Base-by-base conservation (phyloP, 441 rosid species). In the Syzygium malaccense region DNA sequence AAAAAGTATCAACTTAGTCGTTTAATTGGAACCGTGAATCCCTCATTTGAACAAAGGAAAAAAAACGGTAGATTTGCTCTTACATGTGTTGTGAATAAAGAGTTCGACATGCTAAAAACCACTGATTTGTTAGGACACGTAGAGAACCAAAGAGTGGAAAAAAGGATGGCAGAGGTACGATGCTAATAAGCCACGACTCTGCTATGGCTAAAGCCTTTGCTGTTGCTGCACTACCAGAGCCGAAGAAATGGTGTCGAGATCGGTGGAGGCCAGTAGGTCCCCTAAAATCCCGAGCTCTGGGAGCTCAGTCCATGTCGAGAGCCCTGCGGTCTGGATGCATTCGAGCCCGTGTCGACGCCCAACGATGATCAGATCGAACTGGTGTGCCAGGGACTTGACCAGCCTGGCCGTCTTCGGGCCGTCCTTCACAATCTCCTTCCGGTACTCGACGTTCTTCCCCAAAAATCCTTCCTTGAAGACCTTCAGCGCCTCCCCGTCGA, bases 231-330 rank as follows among this genome's bases (percentile, higher is more conserved):
- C n/a, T 6, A 90, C 66, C 88, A 87, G 54, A 25, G 51, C 88
- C 9, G 87, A 56, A 37, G 37, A 87, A 41, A 18, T 85, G 20
- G 53, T 32, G 32, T 86, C 60, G 45, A 88, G 53, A 89, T 93
- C 95, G 66, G 14, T 86, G 51, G 92, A 90, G 5, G 93, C 93
- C 37, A 93, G 86, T 68, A 93, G 71, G 86, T 93, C 94, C 57
- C 94, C 95, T 1, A 93, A n/a, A 23, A 91, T 64, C 60, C 95
- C 94, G 55, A 93, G 91, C 86, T 92, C 95, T 0, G 93, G 94
- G 32, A 92, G 87, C 54, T 93, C 92, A 20, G 75, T 85, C 94
- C 95, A 92, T 84, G 90, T 92, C 28, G 62, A 41, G 12, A 93
- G 64, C 64, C 91, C 90, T 6, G 88, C 71, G 5, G 91, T 91